Evolutionary conservation across 495 filamentous ascomycete species (phyloP).

Genomic region (Xylaria longipes): DNA sequence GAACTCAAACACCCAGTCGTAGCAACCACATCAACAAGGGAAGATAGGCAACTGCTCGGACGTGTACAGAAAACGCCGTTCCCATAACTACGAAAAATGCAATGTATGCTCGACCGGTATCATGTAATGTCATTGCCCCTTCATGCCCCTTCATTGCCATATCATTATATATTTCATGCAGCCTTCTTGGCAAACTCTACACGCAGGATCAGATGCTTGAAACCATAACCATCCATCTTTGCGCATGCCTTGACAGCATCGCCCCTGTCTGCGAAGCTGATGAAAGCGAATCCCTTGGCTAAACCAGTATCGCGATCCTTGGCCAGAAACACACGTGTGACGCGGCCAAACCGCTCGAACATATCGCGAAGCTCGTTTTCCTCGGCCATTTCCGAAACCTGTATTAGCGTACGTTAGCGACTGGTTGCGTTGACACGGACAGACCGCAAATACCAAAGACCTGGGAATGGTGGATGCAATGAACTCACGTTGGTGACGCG

Average conservation of each 20-base stretch:
- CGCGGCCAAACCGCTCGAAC: slow-evolving; percentile 95
- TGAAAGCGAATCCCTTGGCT: slow-evolving; percentile 98
- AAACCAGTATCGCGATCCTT: slow-evolving; percentile 94
- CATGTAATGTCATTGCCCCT: not conserved
- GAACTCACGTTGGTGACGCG: slow-evolving; percentile 92
- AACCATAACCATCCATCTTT: slow-evolving; percentile 98
- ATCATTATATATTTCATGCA: slow-evolving; percentile 36
- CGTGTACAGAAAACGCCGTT: not conserved
- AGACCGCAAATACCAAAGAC: slow-evolving; percentile 9
- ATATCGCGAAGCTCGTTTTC: slow-evolving; percentile 93
- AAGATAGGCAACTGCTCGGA: not conserved
- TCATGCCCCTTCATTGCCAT: slow-evolving; percentile 13
- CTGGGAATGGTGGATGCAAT: not conserved
- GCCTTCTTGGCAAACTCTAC: slow-evolving; percentile 93
- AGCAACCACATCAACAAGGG: not conserved
- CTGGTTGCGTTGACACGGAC: not conserved
- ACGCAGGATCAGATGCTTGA: slow-evolving; percentile 86
- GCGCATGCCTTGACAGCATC: slow-evolving; percentile 92
- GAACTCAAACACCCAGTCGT: not conserved
- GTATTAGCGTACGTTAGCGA: slow-evolving; percentile 31
- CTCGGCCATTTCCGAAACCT: slow-evolving; percentile 97
- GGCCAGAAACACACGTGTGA: slow-evolving; percentile 95
- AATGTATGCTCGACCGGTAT: not conserved
- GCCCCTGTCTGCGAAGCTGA: slow-evolving; percentile 86
- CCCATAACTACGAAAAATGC: not conserved